Conservation (phyloP, 2,329 filamentous ascomycete genomes). For the Apiospora pterosperma region DNA sequence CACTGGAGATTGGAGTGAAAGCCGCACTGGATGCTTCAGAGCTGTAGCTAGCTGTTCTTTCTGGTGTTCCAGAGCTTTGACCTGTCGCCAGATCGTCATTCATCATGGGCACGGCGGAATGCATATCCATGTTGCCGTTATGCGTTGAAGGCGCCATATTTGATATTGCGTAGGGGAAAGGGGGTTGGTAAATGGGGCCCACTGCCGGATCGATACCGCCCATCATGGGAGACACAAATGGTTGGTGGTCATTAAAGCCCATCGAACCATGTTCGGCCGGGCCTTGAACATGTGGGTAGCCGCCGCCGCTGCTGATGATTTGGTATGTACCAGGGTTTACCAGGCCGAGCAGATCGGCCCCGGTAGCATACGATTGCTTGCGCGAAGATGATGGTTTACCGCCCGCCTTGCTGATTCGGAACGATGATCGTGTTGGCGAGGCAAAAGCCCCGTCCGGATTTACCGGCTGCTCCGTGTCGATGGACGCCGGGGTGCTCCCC, state of each 20-base stretch:
- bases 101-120: not conserved
- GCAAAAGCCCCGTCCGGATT: not conserved
- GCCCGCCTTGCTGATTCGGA: not conserved
- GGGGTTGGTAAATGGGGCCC: not conserved
- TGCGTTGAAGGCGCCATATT: not conserved
- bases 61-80: not conserved
- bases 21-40: not conserved
- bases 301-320: not conserved
- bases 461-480: not conserved
- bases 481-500: slow-evolving; percentile 46
- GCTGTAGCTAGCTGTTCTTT: not conserved
- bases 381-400: not conserved
- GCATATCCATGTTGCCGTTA: not conserved
- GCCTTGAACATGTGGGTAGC: not conserved
- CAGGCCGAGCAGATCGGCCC: not conserved
- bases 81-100: not conserved
- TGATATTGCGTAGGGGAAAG: not conserved
- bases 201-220: not conserved
- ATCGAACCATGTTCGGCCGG: not conserved
- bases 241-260: not conserved
- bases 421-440: not conserved
- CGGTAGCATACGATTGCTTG: not conserved
- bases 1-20: not conserved
- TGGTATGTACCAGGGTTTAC: not conserved
- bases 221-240: not conserved